These are phyloP conservation scores for Leccinum pellstonianum DNA, from an alignment of 768 basidiomycete genomes.

Conservation along the genomic window DNA sequence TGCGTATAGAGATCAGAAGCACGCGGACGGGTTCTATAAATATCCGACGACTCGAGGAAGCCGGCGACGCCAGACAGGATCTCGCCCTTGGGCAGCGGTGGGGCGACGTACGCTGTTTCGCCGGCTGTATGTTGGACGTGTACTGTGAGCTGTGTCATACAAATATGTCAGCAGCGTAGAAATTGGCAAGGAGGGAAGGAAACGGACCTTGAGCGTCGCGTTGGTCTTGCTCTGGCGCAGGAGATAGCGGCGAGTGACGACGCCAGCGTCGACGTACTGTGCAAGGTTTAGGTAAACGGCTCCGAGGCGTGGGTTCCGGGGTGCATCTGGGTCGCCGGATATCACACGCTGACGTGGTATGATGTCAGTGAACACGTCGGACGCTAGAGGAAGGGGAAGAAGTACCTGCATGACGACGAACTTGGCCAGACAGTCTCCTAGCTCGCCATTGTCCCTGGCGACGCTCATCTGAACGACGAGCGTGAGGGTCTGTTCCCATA, in stretches of 20 bases:
- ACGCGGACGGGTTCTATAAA: constrained; percentile 50
- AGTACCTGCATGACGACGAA: constrained; percentile 58
- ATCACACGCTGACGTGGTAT: constrained; percentile 46
- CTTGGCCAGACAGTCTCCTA: constrained; percentile 61
- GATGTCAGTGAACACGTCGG: neutral
- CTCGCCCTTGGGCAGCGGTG: constrained; percentile 69
- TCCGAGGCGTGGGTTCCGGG: constrained; percentile 62
- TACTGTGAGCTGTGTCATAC: constrained; percentile 50
- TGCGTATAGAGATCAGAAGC: constrained; percentile 46
- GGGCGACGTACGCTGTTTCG: constrained; percentile 55
- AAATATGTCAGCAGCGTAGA: neutral
- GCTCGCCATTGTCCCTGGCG: constrained; percentile 45
- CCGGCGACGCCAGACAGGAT: constrained; percentile 67
- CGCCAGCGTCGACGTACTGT: constrained; percentile 62
- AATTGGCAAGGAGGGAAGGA: neutral
- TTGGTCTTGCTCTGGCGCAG: constrained; percentile 76
- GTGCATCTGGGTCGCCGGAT: constrained; percentile 52
- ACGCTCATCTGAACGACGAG: constrained; percentile 61
- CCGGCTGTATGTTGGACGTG: constrained; percentile 55
- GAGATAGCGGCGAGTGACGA: constrained; percentile 63
- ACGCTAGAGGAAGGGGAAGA: neutral
- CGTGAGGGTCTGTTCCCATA: constrained; percentile 59
- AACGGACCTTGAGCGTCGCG: constrained; percentile 64
- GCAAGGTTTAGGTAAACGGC: constrained; percentile 69
- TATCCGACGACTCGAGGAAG: constrained; percentile 53